Base-by-base conservation (phyloP, 2,329 filamentous ascomycete genomes). In the Penicillium sclerotigenum region DNA sequence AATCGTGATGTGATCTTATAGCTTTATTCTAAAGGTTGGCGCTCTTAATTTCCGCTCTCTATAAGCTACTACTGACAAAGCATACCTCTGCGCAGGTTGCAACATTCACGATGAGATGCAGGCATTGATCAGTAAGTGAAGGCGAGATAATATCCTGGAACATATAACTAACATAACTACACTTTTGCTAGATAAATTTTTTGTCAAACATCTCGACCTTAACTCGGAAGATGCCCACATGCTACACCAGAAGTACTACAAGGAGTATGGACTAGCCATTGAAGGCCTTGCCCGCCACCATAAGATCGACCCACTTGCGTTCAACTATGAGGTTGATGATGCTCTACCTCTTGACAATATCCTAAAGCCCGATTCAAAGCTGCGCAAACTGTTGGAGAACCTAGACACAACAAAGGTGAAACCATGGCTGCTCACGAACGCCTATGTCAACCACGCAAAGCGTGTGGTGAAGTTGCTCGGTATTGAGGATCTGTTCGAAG, bases 361-460 rank as follows among this genome's bases (percentile, higher is more conserved):
- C 68, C 88, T 99, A 70, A 87, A 87, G 69, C 90, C 91, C 0
- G 85, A 95, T 66, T 82, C 86, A 0, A 80, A 86, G 67, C 80
- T 97, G 40, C 87, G 90, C 47, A 80, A 83, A 67, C 75, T 99
- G 43, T 84, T 99, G 6, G 80, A 88, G 71, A 89, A 92, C 62
- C 86, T 99, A 52, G 92, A 99, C 74, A 87, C 75, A 57, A 83
- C 79, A 67, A 95, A 95, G 71, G 89, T 97, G 61, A 91, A 86
- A 61, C 79, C 91, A 29, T 99, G 95, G 94, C 84, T 99, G 2
- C 88, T 99, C 67, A 99, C 95, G 2, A 99, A 99, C 69, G 94
- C 95, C 22, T 97, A 99, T 68, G 79, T 95, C 61, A 97, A 81
- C 33, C 94, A 99, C 68, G 94, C 86, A 31, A 87, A 84, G 68